A percentile compares a stretch with the other conserved stretches of the same genome.
Conservation (phyloP, 352 stramenopile genomes). For the Thalassiosira pacifica region DNA sequence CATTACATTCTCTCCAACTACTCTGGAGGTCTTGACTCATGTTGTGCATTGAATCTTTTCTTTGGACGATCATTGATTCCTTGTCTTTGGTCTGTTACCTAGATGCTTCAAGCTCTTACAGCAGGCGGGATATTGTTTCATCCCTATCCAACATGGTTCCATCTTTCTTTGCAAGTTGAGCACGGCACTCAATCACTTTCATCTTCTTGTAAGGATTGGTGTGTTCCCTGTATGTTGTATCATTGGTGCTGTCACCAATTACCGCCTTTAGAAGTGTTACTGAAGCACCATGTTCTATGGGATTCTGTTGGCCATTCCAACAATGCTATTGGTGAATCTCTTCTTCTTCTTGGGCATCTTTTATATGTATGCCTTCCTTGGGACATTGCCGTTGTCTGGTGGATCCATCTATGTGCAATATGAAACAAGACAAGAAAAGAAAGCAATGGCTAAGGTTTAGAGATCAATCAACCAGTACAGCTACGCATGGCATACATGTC, state of each 20-base stretch:
- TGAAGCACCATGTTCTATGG: not conserved
- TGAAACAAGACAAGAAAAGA: too few species aligned
- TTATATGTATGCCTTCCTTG: not conserved
- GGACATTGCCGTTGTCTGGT: not conserved
- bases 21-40: not conserved
- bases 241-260: not conserved
- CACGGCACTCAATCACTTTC: not conserved
- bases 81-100: not conserved
- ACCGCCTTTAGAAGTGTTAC: not conserved
- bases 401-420: not conserved
- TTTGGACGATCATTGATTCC: not conserved
- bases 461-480: too few species aligned
- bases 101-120: not conserved
- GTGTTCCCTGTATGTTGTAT: not conserved
- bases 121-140: not conserved
- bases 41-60: not conserved
- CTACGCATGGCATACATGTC: too few species aligned
- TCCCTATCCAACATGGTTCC: not conserved
- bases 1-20: not conserved
- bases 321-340: not conserved
- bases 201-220: slow-evolving; percentile 1
- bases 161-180: not conserved
- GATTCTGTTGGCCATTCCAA: not conserved
- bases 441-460: too few species aligned
- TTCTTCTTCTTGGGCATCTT: not conserved